Conservation (phyloP, 768 basidiomycete genomes). For the Lepiota brunneoincarnata region DNA sequence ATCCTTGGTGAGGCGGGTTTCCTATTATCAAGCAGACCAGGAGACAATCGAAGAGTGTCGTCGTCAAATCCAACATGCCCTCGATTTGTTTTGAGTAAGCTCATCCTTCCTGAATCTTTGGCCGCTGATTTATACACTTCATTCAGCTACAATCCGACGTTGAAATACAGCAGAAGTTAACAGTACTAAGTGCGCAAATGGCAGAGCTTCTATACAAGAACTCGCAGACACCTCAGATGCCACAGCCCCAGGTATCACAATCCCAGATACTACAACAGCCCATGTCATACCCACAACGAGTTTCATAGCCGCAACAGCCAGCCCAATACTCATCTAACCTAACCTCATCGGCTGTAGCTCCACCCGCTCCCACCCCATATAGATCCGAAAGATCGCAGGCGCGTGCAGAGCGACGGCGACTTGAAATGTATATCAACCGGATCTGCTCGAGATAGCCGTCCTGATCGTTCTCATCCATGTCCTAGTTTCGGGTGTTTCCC, state of each 20-base stretch:
- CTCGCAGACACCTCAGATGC: too few relatives aligned
- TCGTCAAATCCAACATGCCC: neutral
- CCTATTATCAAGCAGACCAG: neutral
- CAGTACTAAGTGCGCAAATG: neutral
- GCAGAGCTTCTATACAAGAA: neutral
- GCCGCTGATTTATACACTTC: neutral
- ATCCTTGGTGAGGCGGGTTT: neutral
- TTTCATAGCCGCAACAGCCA: neutral
- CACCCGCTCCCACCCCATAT: neutral
- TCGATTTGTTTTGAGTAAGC: constrained; percentile 2
- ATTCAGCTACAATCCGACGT: constrained; percentile 5
- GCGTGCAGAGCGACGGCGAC: neutral
- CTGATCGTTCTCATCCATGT: too few relatives aligned
- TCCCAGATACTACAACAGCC: neutral
- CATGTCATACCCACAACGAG: too few relatives aligned
- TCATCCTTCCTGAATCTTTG: neutral
- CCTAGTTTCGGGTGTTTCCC: too few relatives aligned
- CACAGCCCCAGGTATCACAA: too few relatives aligned
- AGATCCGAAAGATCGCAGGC: neutral
- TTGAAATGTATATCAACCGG: neutral
- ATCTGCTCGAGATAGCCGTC: neutral
- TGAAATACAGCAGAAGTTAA: constrained; percentile 1
- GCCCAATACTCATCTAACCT: neutral
- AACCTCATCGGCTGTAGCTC: neutral
- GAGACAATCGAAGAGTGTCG: neutral